Evolutionary conservation across 106 monocot species (phyloP), one percentile per base, ranked within the genome.

Genomic region (Iris macrosiphon): DNA sequence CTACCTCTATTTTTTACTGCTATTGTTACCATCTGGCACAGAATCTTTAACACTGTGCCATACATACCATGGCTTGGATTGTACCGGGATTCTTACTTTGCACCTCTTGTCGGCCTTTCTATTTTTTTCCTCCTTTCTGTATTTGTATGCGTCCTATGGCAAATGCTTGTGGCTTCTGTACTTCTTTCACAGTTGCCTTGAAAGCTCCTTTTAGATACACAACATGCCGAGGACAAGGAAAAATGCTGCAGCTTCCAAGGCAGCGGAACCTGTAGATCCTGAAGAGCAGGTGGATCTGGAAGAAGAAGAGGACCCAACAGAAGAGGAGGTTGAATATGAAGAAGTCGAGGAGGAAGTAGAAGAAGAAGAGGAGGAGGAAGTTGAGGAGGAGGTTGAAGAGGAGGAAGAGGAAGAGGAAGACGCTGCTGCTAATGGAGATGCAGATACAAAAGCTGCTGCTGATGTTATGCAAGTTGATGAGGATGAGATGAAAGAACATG

Each of bases 81-180:
- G 71, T 63, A 39, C 67, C 62, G 45, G 57, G 40, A 60, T 78
- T 78, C 65, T 70, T 62, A 63, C 34, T 45, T 40, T 69, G 64
- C 69, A 55, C 64, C 62, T 81, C 65, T 57, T 65, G 44, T 62
- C 71, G 66, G 75, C 39, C 57, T 65, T 71, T 71, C 42, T 46
- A 37, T 61, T 75, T 56, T 66, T 74, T 70, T 57, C 65, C 56
- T 56, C 53, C 65, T 70, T 62, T 69, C 74, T 58, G 66, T 65
- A 10, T 66, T 43, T 80, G 17, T 59, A 44, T 37, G 23, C 61
- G 61, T 59, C 67, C 75, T 63, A 55, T 43, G 67, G 57, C 66
- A 72, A 81, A 58, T 62, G 45, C 65, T 72, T 62, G 61, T 63
- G 71, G 75, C 75, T 66, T 49, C 64, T 84, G 74, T 84, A 61